A percentile compares a stretch with the other conserved stretches of the same genome.
These are phyloP conservation scores for Fusarium nurragi DNA, from an alignment of 2,329 filamentous ascomycete genomes.

Conservation along the genomic window DNA sequence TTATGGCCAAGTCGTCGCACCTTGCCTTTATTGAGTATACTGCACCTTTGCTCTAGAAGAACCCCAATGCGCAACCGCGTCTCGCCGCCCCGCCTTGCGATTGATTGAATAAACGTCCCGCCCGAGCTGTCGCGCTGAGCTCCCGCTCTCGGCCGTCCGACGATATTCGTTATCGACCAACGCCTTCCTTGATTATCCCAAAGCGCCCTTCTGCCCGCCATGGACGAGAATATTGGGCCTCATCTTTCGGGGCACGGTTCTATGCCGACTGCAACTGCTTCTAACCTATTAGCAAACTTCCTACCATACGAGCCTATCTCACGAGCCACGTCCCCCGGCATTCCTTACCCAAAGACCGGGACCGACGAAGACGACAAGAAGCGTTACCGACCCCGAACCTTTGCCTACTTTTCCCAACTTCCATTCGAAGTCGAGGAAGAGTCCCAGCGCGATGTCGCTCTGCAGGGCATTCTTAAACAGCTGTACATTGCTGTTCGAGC, in stretches of 20 bases:
- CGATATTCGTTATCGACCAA: constrained; percentile 12
- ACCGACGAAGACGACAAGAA: constrained; percentile 64
- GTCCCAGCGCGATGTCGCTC: constrained; percentile 76
- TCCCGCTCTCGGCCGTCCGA: constrained; percentile 31
- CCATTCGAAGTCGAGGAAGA: constrained; percentile 90
- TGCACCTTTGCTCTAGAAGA: constrained; percentile 1
- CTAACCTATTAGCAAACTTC: constrained; percentile 51
- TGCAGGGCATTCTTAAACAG: constrained; percentile 90
- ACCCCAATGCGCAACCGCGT: constrained; percentile 33
- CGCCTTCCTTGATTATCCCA: neutral
- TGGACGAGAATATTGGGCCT: constrained; percentile 54
- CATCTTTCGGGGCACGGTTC: constrained; percentile 46
- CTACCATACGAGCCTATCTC: constrained; percentile 75
- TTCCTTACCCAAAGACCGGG: constrained; percentile 60
- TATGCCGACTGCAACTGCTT: constrained; percentile 47
- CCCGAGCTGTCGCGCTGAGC: constrained; percentile 31
- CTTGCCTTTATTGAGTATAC: neutral
- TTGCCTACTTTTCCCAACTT: constrained; percentile 89
- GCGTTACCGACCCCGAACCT: constrained; percentile 86
- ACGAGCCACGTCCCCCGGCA: constrained; percentile 84
- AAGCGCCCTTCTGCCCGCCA: constrained; percentile 31
- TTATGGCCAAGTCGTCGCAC: constrained; percentile 9
- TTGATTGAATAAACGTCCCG: constrained; percentile 27
- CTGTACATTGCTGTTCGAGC: constrained; percentile 91
- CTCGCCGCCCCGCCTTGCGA: constrained; percentile 25